Evolutionary conservation across 495 filamentous ascomycete genomes (phyloP), one percentile per base, ranked within the genome.

Genomic region (Penicillium bovifimosum): DNA sequence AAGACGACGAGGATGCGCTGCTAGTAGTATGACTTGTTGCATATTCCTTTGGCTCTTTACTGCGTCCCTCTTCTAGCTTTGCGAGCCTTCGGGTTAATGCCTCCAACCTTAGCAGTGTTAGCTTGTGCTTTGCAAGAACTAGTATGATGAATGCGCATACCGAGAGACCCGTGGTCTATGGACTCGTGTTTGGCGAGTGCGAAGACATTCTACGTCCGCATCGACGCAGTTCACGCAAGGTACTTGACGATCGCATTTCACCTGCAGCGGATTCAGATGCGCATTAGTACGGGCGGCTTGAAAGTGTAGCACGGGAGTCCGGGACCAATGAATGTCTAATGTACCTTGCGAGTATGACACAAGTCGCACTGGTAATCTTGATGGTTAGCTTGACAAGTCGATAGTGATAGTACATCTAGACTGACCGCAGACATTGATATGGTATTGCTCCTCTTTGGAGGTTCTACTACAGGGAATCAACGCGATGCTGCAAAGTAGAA

Each of bases 241-340:
- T 41, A 61, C 49, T 28, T 62, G 53, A 6, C 65, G 60, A 50
- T 68, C 65, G 27, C 65, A 68, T 59, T 66, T 68, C 9, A 66
- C 58, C 63, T 68, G 36, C n/a, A 32, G 16, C 14, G 6, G 6
- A 40, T 32, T 11, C 1, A 20, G 7, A 38, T 48, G 14, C 38
- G 46, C 9, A 13, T 20, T 1, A 2, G 6, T 0, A 4, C 3
- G 11, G n/a, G n/a, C n/a, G n/a, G n/a, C n/a, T n/a, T 28, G 6
- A 6, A 29, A 39, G 14, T 6, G 3, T 26, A 3, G 2, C n/a
- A 16, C 33, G 34, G 14, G 10, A 3, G 2, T n/a, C 10, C 33
- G 34, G 14, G 10, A 9, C 14, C 24, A 35, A 14, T 13, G 3
- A 17, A 9, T 31, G n/a, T 2, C 10, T 29, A 5, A 14, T 16